phyloP scores from a whole-genome alignment of 2,329 filamentous ascomycete genomes.

The Ambrosiella cleistominuta region DNA sequence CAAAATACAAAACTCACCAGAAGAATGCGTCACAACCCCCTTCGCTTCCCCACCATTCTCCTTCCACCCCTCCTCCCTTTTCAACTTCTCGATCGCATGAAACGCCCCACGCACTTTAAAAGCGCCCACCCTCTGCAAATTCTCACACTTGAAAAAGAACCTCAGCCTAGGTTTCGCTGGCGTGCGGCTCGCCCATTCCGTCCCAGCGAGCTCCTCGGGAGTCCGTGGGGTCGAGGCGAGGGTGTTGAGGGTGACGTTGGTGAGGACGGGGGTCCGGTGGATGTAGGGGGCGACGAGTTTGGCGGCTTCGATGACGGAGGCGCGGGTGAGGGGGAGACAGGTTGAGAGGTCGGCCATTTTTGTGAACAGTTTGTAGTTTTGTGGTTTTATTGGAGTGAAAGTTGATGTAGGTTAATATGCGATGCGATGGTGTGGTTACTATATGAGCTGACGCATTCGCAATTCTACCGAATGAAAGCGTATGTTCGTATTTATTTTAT shows the following conservation, averaged over 20 bases:
- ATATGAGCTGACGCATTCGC: too few species aligned
- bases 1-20: constrained; percentile 34
- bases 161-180: constrained; percentile 48
- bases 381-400: not conserved
- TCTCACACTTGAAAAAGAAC: constrained; percentile 93
- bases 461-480: too few species aligned
- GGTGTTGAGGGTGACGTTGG: constrained; percentile 53
- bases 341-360: constrained; percentile 36
- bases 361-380: not conserved
- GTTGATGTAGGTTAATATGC: not conserved
- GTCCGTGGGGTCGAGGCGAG: constrained; percentile 58
- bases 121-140: constrained; percentile 73
- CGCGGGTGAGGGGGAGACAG: constrained; percentile 49
- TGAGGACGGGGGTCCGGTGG: constrained; percentile 70
- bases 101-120: constrained; percentile 90
- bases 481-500: too few species aligned
- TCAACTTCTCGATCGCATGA: constrained; percentile 59
- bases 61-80: constrained; percentile 41
- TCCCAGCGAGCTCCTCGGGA: constrained; percentile 33
- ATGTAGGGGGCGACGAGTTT: constrained; percentile 55
- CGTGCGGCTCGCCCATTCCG: constrained; percentile 40
- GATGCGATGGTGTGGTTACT: not conserved
- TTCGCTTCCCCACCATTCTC: constrained; percentile 39
- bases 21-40: constrained; percentile 81
- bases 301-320: constrained; percentile 56